Base-by-base conservation (phyloP, 495 filamentous ascomycete genomes). In the Penicillium cinerascens region DNA sequence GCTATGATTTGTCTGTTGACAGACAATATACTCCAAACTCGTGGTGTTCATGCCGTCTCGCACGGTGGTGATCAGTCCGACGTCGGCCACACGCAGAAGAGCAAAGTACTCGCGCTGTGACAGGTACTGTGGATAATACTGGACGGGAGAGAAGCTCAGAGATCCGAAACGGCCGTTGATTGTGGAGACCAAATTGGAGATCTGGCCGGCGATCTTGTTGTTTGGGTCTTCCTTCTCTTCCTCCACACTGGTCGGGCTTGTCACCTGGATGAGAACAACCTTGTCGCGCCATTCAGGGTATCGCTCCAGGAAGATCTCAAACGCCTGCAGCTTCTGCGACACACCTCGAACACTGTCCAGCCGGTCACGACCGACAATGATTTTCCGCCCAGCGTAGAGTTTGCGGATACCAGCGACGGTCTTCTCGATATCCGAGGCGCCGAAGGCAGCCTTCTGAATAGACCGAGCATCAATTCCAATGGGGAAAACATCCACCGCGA, bases 41-140 rank as follows among this genome's bases (percentile, higher is more conserved):
- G 92, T 95, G 11, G 92, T 96, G 73, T 97, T 97, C 91, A 97
- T 96, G 47, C 92, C 92, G 67, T 97, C 92, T 38, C 92, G 81
- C 23, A 96, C 89, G 40, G 87, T 92, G 6, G 92, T 96, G 65
- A 96, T 96, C 36, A 97, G 72, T 20, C 91, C 92, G 26, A 95
- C 85, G 67, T 96, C 89, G 8, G 88, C 92, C 5, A 87, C 82
- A 27, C 92, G 85, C 17, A 97, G 77, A 9, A 97, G 80, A 2
- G 92, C 91, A 69, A 95, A 91, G 65, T 97, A 97, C 72, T 97
- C 91, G 51, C 87, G 84, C 47, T 83, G 83, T 23, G 82, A 83
- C 37, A 97, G 78, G 60, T 96, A 96, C 63, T 96, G 92, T 3
- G 91, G 87, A 61, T 91, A 95, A 68, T 97, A 91, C 66, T 91